These are phyloP conservation scores for Teunomyces barrocoloradensis DNA, from an alignment of 805 yeast genomes.

Conservation along the genomic window DNA sequence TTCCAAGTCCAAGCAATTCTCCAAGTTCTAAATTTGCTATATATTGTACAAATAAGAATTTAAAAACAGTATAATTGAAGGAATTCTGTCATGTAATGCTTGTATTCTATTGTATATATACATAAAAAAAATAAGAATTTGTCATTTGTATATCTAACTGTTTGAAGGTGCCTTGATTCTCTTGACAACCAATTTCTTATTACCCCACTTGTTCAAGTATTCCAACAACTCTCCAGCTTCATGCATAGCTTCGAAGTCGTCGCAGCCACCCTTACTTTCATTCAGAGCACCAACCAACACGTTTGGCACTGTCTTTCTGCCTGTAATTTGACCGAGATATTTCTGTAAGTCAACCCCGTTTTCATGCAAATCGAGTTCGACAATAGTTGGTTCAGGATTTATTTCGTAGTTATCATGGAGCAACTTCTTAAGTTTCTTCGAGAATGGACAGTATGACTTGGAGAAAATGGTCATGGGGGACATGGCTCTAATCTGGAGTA, in stretches of 20 bases:
- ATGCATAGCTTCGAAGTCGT: constrained; percentile 70
- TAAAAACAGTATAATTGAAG: constrained; percentile 3
- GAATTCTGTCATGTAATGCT: background rate
- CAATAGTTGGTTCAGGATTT: constrained; percentile 67
- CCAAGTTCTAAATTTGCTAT: constrained; percentile 76
- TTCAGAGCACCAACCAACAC: constrained; percentile 63
- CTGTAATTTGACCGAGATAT: constrained; percentile 64
- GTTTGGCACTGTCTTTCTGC: constrained; percentile 89
- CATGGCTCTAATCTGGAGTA: constrained; percentile 52
- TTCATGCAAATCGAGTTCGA: constrained; percentile 79
- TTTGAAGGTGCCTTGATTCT: constrained; percentile 60
- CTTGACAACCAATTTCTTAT: constrained; percentile 45
- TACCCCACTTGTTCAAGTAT: constrained; percentile 62
- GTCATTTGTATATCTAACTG: constrained; percentile 14
- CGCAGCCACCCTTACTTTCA: constrained; percentile 80
- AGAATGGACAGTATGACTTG: constrained; percentile 67
- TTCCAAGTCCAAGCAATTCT: constrained; percentile 90
- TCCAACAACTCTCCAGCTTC: constrained; percentile 51
- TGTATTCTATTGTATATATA: background rate
- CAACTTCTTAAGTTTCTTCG: constrained; percentile 66
- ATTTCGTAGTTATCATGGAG: constrained; percentile 63
- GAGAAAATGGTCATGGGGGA: constrained; percentile 68
- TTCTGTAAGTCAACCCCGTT: constrained; percentile 75
- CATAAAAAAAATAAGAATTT: background rate
- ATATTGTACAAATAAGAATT: constrained; percentile 4